Evolutionary conservation across 2,329 filamentous ascomycete genomes (phyloP).

Genomic region (Fusarium lyarnte): DNA sequence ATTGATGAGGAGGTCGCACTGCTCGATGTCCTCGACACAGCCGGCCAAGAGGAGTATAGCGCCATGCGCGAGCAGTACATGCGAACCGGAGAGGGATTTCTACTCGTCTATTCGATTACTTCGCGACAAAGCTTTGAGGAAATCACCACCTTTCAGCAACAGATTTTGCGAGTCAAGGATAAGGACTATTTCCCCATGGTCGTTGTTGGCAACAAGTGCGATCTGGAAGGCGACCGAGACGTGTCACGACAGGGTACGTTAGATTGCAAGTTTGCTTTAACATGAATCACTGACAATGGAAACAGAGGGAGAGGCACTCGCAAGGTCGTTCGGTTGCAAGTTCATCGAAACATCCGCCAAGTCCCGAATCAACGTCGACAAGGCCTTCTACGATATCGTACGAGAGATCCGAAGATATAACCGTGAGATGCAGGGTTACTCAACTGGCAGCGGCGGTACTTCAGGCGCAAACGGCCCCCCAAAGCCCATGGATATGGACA

Average conservation of each 20-base stretch:
- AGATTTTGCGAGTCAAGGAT: conserved; percentile 98
- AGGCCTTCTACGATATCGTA: conserved; percentile 98
- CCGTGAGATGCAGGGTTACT: conserved; percentile 94
- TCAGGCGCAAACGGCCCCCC: conserved; percentile 69
- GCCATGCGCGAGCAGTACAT: conserved; percentile 99
- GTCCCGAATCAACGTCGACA: conserved; percentile 97
- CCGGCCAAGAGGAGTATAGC: conserved; percentile 98
- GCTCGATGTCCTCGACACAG: conserved; percentile 97
- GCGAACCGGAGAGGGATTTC: conserved; percentile 97
- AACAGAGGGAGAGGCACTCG: conserved; percentile 88
- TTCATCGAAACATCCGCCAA: conserved; percentile 99
- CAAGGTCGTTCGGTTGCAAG: conserved; percentile 90
- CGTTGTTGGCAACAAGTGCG: conserved; percentile 98
- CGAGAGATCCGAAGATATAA: conserved; percentile 98
- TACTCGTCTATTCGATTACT: conserved; percentile 98
- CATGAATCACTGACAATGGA: conserved; percentile 26
- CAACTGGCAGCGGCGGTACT: conserved; percentile 72
- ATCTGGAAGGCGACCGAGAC: conserved; percentile 91
- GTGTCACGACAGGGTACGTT: conserved; percentile 90
- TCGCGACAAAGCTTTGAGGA: conserved; percentile 98
- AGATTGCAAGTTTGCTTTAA: not conserved
- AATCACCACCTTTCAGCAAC: conserved; percentile 98
- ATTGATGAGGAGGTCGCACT: conserved; percentile 98
- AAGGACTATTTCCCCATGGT: conserved; percentile 99
- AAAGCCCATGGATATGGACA: conserved; percentile 83